Evolutionary conservation across 2,329 filamentous ascomycete genomes (phyloP).

Genomic region (Verticillium dahliae): DNA sequence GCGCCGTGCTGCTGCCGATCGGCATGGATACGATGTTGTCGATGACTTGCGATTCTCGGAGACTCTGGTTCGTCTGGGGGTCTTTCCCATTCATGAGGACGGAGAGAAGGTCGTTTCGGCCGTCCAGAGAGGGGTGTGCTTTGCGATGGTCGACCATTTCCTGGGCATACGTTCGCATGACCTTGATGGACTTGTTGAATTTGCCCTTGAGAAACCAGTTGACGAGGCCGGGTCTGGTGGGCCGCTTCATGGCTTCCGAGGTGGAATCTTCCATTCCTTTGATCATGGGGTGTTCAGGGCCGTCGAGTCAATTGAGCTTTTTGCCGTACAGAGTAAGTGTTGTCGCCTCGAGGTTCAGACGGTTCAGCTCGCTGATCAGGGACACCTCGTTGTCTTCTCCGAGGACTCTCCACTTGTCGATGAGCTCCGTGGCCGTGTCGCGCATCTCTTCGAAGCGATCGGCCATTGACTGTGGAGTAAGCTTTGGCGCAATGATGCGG

Average conservation of each 20-base stretch:
- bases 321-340: conserved; percentile 45
- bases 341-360: conserved; percentile 45
- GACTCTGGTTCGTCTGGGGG: conserved; percentile 49
- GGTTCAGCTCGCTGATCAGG: conserved; percentile 42
- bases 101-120: conserved; percentile 55
- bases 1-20: conserved; percentile 47
- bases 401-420: conserved; percentile 40
- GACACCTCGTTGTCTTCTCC: conserved; percentile 30
- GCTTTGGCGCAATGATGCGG: conserved; percentile 42
- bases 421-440: conserved; percentile 40
- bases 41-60: conserved; percentile 54
- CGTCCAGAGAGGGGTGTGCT: conserved; percentile 44
- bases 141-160: conserved; percentile 52
- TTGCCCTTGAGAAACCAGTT: conserved; percentile 48
- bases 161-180: conserved; percentile 47
- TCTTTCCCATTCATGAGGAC: conserved; percentile 54
- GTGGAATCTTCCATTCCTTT: conserved; percentile 49
- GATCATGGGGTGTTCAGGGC: conserved; percentile 40
- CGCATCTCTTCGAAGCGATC: conserved; percentile 39
- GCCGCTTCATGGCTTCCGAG: conserved; percentile 48
- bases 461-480: conserved; percentile 25
- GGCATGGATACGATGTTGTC: conserved; percentile 66
- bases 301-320: conserved; percentile 37
- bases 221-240: conserved; percentile 41
- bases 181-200: conserved; percentile 44